Evolutionary conservation across 495 filamentous ascomycete species (phyloP), one percentile per base, ranked within the genome.

Genomic region (Aspergillus bridgeri): DNA sequence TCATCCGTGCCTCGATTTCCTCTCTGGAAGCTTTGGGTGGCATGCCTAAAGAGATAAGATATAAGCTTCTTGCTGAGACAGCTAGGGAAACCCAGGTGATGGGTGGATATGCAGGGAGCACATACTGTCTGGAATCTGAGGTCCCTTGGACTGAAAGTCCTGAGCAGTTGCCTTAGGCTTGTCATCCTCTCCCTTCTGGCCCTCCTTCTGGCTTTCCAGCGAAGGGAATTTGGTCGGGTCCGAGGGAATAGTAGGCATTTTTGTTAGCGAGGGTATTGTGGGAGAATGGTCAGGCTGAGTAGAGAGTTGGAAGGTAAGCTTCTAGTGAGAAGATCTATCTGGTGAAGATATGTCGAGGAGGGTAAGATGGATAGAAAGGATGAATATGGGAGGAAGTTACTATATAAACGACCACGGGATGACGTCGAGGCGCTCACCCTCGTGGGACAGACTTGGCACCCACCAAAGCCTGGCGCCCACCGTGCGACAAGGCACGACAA

Each of bases 21-120:
- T 89, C 86, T 66, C 83, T 85, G n/a, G 86, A 77, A 20, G 76
- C 80, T 63, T 79, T 81, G 49, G 81, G 75, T 23, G 78, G 79
- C 69, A 86, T 73, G 20, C 83, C 78, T 76, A 69, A 60, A 66
- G 22, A 49, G 7, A 53, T 9, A 18, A 48, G 49, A 51, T 50
- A 49, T 60, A 4, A 61, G 46, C n/a, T 9, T 9, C 25, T 9
- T 42, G 15, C n/a, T 51, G 15, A 51, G 6, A 3, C n/a, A 20
- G 45, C 2, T 21, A 3, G 45, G 6, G 45, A 21, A 1, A 20
- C 21, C 9, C 5, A 38, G 3, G 2, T 38, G 0, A 38, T 38
- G 33, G 11, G 1, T 38, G 33, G 11, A 38, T 13, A 11, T 15
- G 33, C 7, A 38, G 17, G 45, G 45, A 48, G 19, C 3, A 61